Percentiles rank a stretch among this genome's conserved stretches.
These are phyloP conservation scores for Populus trichocarpa DNA, from an alignment of 441 rosid genomes.

Conservation along the genomic window DNA sequence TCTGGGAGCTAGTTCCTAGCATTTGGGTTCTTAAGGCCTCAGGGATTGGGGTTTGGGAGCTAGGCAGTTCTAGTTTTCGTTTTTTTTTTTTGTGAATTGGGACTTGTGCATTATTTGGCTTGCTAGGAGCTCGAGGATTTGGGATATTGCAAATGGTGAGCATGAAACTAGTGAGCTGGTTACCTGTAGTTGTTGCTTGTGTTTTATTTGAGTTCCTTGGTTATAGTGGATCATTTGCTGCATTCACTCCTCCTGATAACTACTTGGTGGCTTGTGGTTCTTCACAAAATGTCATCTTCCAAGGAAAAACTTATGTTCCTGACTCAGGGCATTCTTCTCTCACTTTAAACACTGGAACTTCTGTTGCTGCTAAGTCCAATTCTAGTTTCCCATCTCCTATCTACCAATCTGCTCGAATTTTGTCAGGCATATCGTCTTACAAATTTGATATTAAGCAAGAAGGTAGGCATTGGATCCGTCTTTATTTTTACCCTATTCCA, in stretches of 20 bases:
- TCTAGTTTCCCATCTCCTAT: constrained; percentile 48
- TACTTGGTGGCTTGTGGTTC: constrained; percentile 87
- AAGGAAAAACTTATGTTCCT: constrained; percentile 74
- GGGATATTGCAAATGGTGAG: constrained; percentile 28
- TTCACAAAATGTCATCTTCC: constrained; percentile 56
- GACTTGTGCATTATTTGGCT: constrained; percentile 6
- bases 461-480: constrained; percentile 98
- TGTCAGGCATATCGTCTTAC: constrained; percentile 66
- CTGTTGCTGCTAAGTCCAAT: constrained; percentile 43
- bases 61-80: constrained; percentile 1
- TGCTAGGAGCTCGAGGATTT: constrained; percentile 18
- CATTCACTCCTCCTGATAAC: constrained; percentile 64
- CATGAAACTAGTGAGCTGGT: constrained; percentile 43
- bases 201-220: constrained; percentile 35
- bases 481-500: constrained; percentile 68
- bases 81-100: constrained; percentile 18
- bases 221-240: constrained; percentile 34
- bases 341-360: constrained; percentile 47
- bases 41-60: neutral
- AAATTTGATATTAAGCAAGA: constrained; percentile 52
- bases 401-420: constrained; percentile 79
- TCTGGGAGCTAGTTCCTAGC: constrained; percentile 6
- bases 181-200: constrained; percentile 30
- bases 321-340: constrained; percentile 61
- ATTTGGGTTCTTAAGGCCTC: constrained; percentile 11